These are phyloP conservation scores for Melocanna baccifera DNA, from an alignment of 176 grass and related monocot genomes.

Conservation along the genomic window DNA sequence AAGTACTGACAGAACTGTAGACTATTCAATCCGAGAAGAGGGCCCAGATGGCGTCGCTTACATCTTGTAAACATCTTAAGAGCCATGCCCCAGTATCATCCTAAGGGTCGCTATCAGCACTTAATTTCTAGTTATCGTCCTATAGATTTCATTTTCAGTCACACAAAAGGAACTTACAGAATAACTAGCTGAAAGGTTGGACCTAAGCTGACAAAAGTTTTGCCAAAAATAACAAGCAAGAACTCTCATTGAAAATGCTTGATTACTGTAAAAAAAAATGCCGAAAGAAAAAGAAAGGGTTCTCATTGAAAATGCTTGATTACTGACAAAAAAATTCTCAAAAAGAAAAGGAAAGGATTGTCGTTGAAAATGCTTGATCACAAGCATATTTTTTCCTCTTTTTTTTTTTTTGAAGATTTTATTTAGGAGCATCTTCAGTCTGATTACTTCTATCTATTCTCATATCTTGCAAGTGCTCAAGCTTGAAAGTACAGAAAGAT, in stretches of 20 bases:
- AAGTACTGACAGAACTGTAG: not conserved
- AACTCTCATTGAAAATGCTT: not conserved
- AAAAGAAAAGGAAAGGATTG: no score
- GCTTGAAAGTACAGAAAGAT: not conserved
- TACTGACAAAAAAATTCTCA: no score
- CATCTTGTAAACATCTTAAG: not conserved
- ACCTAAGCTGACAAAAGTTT: not conserved
- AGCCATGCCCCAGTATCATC: not conserved
- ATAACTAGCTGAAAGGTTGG: slow-evolving; percentile 1
- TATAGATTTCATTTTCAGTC: not conserved
- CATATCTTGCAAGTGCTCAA: not conserved
- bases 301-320: slow-evolving; percentile 6
- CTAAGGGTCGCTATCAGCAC: not conserved
- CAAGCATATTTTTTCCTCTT: not conserved
- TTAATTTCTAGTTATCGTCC: not conserved
- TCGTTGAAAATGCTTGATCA: no score
- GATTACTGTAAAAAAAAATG: not conserved
- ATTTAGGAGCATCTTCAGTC: not conserved
- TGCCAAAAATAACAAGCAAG: not conserved
- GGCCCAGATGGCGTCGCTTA: not conserved
- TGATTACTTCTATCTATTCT: not conserved
- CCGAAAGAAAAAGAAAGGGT: not conserved
- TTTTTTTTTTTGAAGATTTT: not conserved
- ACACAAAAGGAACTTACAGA: not conserved
- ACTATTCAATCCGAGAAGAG: not conserved